Conservation (phyloP, 768 basidiomycete genomes). For the Boletus subparvulus region DNA sequence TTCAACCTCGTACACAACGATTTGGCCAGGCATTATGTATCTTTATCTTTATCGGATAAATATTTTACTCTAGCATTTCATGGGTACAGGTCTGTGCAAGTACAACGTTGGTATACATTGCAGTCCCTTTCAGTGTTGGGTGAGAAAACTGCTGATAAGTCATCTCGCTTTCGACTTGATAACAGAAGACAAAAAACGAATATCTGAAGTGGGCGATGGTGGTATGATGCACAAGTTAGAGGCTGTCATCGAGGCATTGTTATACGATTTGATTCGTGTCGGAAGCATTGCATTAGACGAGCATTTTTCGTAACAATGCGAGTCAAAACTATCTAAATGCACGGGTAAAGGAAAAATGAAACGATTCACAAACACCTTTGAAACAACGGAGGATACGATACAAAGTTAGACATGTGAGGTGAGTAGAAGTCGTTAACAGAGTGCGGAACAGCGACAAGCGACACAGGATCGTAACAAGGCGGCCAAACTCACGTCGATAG, state of each 20-base stretch:
- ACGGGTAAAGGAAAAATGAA: not conserved
- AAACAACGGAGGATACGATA: conserved; percentile 6
- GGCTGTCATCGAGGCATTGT: no score
- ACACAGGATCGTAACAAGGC: not conserved
- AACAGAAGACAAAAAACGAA: no score
- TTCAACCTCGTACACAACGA: not conserved
- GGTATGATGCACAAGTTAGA: no score
- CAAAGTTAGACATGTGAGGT: conserved; percentile 3
- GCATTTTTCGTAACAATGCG: conserved; percentile 6
- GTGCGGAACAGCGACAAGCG: not conserved
- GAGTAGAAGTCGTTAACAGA: conserved; percentile 11
- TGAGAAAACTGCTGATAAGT: no score
- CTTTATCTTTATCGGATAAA: not conserved
- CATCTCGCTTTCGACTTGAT: no score
- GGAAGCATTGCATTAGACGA: conserved; percentile 5
- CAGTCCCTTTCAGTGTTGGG: no score
- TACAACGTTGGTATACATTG: no score
- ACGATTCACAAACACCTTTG: not conserved
- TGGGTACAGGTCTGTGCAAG: not conserved
- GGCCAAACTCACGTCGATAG: conserved; percentile 56
- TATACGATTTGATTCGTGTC: not conserved
- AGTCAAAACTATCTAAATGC: conserved; percentile 1
- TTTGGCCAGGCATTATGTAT: not conserved
- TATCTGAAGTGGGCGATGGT: no score
- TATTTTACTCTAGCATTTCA: not conserved